A percentile compares a stretch with the other conserved stretches of the same genome.
Conservation (phyloP, 2,329 filamentous ascomycete genomes). For the Diaporthe longicolla region DNA sequence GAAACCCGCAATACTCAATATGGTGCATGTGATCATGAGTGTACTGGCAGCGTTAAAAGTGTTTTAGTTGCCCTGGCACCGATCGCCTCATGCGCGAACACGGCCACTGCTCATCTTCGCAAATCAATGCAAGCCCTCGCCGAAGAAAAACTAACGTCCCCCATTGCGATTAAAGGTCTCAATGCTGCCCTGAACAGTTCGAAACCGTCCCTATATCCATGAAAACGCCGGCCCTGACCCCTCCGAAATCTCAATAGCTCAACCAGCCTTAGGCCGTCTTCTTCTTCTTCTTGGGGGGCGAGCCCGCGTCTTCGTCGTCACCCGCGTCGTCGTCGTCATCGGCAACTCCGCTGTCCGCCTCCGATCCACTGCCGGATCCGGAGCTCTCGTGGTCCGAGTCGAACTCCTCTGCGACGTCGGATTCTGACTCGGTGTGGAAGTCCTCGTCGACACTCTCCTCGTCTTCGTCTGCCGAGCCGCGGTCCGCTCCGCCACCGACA, state of each 20-base stretch:
- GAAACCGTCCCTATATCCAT: conserved; percentile 28
- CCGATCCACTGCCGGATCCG: conserved; percentile 77
- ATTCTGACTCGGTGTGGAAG: conserved; percentile 92
- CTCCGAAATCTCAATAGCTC: conserved; percentile 23
- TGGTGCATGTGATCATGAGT: neutral
- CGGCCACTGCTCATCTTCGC: neutral
- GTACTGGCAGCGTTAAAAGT: neutral
- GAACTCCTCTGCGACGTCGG: conserved; percentile 95
- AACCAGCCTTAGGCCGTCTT: conserved; percentile 49
- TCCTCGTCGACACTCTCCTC: conserved; percentile 96
- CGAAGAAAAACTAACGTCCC: conserved; percentile 12
- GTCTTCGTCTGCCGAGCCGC: conserved; percentile 95
- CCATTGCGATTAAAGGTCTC: conserved; percentile 23
- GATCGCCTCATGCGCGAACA: neutral
- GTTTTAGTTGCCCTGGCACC: conserved; percentile 4
- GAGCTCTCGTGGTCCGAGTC: conserved; percentile 93
- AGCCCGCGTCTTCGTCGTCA: conserved; percentile 55
- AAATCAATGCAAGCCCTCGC: neutral
- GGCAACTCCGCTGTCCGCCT: conserved; percentile 74
- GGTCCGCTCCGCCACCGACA: conserved; percentile 77
- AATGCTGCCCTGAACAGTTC: conserved; percentile 29
- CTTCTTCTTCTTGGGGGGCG: conserved; percentile 59
- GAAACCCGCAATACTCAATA: neutral
- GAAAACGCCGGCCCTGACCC: conserved; percentile 37
- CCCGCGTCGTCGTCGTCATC: conserved; percentile 58